A percentile compares a stretch with the other conserved stretches of the same genome.
These are phyloP conservation scores for Candida mattraensis DNA, from an alignment of 805 yeast species.

Conservation along the genomic window DNA sequence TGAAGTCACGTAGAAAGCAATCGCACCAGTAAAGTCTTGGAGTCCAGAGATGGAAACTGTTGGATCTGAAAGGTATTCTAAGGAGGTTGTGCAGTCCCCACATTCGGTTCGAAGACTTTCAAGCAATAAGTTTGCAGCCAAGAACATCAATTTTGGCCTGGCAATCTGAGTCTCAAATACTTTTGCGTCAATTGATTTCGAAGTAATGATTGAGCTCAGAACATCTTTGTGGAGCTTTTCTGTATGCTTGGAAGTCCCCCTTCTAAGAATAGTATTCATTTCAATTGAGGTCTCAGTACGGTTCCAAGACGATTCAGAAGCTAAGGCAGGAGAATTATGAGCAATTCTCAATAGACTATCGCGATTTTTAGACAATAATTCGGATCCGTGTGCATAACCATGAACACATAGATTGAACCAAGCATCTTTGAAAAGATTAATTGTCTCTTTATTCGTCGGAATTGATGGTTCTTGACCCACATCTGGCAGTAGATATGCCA, in stretches of 20 bases:
- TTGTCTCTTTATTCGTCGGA: slow-evolving; percentile 47
- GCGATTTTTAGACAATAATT: slow-evolving; percentile 47
- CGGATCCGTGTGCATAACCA: slow-evolving; percentile 71
- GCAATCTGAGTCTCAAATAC: slow-evolving; percentile 49
- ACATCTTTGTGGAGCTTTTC: slow-evolving; percentile 72
- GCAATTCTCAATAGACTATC: slow-evolving; percentile 69
- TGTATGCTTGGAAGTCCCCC: slow-evolving; percentile 84
- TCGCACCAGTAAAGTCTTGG: slow-evolving; percentile 63
- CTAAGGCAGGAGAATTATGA: slow-evolving; percentile 81
- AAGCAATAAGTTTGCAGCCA: slow-evolving; percentile 76
- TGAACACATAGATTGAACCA: slow-evolving; percentile 96
- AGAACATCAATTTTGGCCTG: slow-evolving; percentile 79
- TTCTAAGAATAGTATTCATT: slow-evolving; percentile 82
- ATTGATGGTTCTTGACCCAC: slow-evolving; percentile 44
- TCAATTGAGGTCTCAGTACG: slow-evolving; percentile 91
- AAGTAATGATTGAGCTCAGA: slow-evolving; percentile 48
- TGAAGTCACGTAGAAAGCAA: slow-evolving; percentile 58
- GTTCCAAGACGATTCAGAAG: slow-evolving; percentile 75
- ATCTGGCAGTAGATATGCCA: slow-evolving; percentile 72
- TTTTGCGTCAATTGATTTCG: slow-evolving; percentile 47
- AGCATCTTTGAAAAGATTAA: slow-evolving; percentile 72
- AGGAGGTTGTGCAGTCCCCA: slow-evolving; percentile 78
- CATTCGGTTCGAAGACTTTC: slow-evolving; percentile 76
- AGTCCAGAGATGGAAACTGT: slow-evolving; percentile 67
- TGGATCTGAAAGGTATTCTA: slow-evolving; percentile 84